Evolutionary conservation across 2,329 filamentous ascomycete genomes (phyloP).

Genomic region (Neofusicoccum laricinum): DNA sequence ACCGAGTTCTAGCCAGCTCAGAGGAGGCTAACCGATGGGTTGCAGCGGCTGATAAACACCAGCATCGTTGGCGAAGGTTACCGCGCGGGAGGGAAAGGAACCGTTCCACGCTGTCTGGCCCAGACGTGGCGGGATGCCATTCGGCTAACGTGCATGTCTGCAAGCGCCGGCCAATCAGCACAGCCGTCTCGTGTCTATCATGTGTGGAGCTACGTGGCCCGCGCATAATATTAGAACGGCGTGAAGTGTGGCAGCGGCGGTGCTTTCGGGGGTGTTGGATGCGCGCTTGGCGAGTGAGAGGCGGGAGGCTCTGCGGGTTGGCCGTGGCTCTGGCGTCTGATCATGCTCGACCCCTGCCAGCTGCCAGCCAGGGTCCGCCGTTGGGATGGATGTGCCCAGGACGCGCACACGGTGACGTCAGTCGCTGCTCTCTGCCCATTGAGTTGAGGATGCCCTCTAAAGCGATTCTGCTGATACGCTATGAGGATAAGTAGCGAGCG

Average conservation of each 20-base stretch:
- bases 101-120: not conserved
- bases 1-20: not conserved
- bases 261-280: not conserved
- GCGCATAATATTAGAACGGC: not conserved
- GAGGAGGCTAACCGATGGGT: not conserved
- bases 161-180: not conserved
- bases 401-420: no score
- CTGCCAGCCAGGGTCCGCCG: no score
- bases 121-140: slow-evolving; percentile 1
- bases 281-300: no score
- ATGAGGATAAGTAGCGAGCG: no score
- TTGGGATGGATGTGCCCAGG: no score
- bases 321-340: not conserved
- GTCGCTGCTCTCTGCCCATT: no score
- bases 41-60: not conserved
- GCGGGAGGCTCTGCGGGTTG: not conserved
- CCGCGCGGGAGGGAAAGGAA: not conserved
- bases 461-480: no score
- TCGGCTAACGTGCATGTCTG: slow-evolving; percentile 6
- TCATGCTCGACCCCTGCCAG: no score
- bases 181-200: not conserved
- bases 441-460: no score
- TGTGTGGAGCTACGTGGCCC: slow-evolving; percentile 13
- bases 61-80: not conserved
- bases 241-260: not conserved